phyloP scores from a whole-genome alignment of 345 rosid genomes.

The Pistacia atlantica region DNA sequence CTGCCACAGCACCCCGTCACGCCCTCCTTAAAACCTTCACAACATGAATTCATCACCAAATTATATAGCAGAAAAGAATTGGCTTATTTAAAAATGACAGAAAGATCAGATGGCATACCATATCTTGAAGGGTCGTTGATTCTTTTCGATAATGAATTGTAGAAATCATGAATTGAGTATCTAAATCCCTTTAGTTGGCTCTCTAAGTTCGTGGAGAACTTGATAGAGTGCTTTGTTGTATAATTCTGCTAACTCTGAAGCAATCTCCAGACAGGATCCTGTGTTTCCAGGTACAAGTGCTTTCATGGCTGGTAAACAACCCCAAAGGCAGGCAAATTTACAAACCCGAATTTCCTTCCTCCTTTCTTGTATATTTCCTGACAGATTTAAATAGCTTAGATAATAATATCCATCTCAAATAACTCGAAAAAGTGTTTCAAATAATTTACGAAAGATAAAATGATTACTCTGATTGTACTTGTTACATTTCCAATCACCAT shows the following conservation, averaged over 20 bases:
- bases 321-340: slow-evolving; percentile 32
- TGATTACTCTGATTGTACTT: slow-evolving; percentile 7
- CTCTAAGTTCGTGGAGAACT: slow-evolving; percentile 18
- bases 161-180: slow-evolving; percentile 28
- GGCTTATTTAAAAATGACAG: too few relatives aligned
- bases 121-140: slow-evolving; percentile 18
- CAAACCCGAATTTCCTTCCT: slow-evolving; percentile 33
- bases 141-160: slow-evolving; percentile 2
- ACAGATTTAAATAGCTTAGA: neutral
- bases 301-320: slow-evolving; percentile 28
- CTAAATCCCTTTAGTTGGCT: slow-evolving; percentile 26
- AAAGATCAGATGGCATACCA: slow-evolving; percentile 8
- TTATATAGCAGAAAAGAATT: too few relatives aligned
- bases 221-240: slow-evolving; percentile 26
- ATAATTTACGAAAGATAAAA: neutral
- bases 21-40: slow-evolving; percentile 35
- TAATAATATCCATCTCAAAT: too few relatives aligned
- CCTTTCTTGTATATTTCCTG: slow-evolving; percentile 22
- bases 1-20: slow-evolving; percentile 36
- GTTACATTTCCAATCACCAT: slow-evolving; percentile 22
- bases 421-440: too few relatives aligned
- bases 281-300: neutral
- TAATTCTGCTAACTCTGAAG: slow-evolving; percentile 6
- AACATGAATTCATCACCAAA: neutral
- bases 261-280: slow-evolving; percentile 9